These are phyloP conservation scores for Stereum hirsutum DNA, from an alignment of 1,284 basidiomycete genomes.

Conservation along the genomic window DNA sequence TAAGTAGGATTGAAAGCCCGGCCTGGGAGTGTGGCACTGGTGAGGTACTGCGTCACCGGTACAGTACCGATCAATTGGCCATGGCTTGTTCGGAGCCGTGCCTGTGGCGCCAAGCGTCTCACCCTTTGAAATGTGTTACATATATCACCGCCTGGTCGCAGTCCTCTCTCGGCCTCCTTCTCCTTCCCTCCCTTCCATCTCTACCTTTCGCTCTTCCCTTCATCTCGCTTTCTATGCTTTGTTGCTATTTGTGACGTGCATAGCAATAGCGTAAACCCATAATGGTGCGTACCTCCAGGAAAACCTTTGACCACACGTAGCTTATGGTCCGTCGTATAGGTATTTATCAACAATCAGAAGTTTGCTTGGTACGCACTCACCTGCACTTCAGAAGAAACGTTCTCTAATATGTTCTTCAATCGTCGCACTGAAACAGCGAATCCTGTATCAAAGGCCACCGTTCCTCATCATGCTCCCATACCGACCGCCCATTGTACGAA, in stretches of 20 bases:
- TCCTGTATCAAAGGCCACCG: conserved; percentile 87
- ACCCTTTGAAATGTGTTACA: no score
- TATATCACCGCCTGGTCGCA: no score
- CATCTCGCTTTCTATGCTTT: neutral
- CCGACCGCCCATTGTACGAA: conserved; percentile 74
- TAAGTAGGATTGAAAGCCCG: no score
- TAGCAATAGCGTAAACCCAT: neutral
- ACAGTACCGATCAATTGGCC: no score
- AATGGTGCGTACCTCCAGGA: no score
- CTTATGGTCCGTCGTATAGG: conserved; percentile 36
- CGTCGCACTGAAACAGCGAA: conserved; percentile 39
- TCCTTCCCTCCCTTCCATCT: neutral
- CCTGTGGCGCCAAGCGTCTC: no score
- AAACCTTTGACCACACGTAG: no score
- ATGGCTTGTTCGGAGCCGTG: no score
- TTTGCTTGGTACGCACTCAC: conserved; percentile 62
- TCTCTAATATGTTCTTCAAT: conserved; percentile 4
- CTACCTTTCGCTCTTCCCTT: neutral
- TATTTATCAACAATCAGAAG: conserved; percentile 75
- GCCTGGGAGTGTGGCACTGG: no score
- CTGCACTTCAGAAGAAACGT: conserved; percentile 2
- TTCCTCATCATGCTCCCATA: conserved; percentile 75
- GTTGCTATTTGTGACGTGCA: neutral
- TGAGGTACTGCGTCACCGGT: no score
- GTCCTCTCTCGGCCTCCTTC: no score